Percentiles rank a stretch among this genome's conserved stretches.
Conservation (phyloP, 345 rosid species). For the Brassica juncea region DNA sequence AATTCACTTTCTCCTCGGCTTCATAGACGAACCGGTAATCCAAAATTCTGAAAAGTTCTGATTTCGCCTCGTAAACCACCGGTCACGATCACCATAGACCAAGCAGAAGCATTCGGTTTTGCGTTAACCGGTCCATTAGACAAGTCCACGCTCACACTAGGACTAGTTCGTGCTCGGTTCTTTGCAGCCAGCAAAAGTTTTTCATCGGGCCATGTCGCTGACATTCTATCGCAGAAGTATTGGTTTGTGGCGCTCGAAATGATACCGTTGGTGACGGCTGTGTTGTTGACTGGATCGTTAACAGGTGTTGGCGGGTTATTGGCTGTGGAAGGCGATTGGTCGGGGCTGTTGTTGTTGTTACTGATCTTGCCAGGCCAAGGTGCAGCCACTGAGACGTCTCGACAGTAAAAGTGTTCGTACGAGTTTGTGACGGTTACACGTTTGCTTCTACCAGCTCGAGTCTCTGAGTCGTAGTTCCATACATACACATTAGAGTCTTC, state of each 20-base stretch:
- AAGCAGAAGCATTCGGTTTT: slow-evolving; percentile 56
- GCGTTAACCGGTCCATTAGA: slow-evolving; percentile 43
- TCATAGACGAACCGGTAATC: slow-evolving; percentile 71
- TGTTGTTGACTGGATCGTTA: slow-evolving; percentile 55
- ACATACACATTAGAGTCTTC: slow-evolving; percentile 89
- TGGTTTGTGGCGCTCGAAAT: slow-evolving; percentile 80
- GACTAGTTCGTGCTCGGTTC: slow-evolving; percentile 50
- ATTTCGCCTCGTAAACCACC: slow-evolving; percentile 88
- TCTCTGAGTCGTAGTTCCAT: slow-evolving; percentile 84
- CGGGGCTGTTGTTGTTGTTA: slow-evolving; percentile 49
- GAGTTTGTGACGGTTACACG: slow-evolving; percentile 65
- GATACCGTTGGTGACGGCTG: slow-evolving; percentile 57
- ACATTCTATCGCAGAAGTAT: slow-evolving; percentile 84
- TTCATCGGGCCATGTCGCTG: slow-evolving; percentile 94
- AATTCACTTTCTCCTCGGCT: slow-evolving; percentile 27
- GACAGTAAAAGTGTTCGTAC: slow-evolving; percentile 85
- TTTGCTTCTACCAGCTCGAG: slow-evolving; percentile 78
- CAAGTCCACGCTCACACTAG: slow-evolving; percentile 58
- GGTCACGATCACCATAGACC: slow-evolving; percentile 89
- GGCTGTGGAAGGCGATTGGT: slow-evolving; percentile 50
- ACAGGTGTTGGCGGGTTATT: slow-evolving; percentile 90
- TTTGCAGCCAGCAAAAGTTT: slow-evolving; percentile 53
- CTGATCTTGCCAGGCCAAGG: slow-evolving; percentile 85
- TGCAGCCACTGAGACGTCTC: slow-evolving; percentile 77
- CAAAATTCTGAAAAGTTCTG: slow-evolving; percentile 83